These are phyloP conservation scores for Mycena maculata DNA, from an alignment of 768 basidiomycete genomes.

Conservation along the genomic window DNA sequence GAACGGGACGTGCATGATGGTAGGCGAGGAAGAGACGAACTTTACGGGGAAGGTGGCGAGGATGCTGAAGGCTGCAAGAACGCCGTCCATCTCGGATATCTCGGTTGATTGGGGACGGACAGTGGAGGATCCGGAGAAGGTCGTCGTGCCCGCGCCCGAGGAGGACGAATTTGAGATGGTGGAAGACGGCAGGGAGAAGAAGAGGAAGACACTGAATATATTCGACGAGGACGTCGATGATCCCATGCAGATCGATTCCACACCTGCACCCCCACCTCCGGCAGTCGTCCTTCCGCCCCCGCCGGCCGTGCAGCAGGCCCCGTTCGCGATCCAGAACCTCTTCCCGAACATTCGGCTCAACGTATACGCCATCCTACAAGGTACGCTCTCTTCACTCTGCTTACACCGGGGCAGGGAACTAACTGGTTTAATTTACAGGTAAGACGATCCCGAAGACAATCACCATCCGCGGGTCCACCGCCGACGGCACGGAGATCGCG, in stretches of 20 bases:
- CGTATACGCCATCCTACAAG: no score
- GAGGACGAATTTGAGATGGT: conserved; percentile 27
- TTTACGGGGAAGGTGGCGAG: conserved; percentile 52
- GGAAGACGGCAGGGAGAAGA: not conserved
- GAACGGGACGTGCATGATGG: conserved; percentile 53
- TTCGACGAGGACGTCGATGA: conserved; percentile 24
- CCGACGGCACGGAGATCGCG: conserved; percentile 32
- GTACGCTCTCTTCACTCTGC: conserved; percentile 12
- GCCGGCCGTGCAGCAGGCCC: conserved; percentile 27
- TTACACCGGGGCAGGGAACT: not conserved
- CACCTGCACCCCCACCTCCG: conserved; percentile 23
- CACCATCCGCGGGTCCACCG: conserved; percentile 23
- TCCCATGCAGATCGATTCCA: not conserved
- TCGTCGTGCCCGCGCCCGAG: not conserved
- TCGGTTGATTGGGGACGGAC: conserved; percentile 50
- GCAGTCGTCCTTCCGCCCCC: conserved; percentile 15
- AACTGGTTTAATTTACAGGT: conserved; percentile 12
- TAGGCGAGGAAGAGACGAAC: conserved; percentile 45
- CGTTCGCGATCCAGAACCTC: conserved; percentile 24
- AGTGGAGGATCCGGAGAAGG: not conserved
- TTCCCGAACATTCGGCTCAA: conserved; percentile 27
- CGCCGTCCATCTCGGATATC: conserved; percentile 48
- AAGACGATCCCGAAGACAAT: conserved; percentile 26
- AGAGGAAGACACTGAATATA: conserved; percentile 27
- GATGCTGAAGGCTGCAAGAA: conserved; percentile 53